A percentile compares a stretch with the other conserved stretches of the same genome.
Evolutionary conservation across 1,139 yeast species (phyloP).

Genomic region (Magnusiomyces suaveolens): DNA sequence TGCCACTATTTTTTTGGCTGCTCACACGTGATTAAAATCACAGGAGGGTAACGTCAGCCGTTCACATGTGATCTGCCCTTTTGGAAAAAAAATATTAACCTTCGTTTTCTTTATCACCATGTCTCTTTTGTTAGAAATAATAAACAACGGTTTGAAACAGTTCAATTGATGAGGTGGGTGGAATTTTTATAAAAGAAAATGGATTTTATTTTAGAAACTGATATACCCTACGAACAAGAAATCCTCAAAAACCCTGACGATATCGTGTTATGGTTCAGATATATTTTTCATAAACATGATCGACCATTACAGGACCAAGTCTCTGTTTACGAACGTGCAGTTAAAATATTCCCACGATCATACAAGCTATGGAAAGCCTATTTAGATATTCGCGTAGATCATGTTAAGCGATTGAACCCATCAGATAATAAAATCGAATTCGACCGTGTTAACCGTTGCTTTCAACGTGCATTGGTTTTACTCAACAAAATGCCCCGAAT

Average conservation of each 20-base stretch:
- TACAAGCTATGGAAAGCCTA: constrained; percentile 51
- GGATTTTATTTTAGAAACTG: constrained; percentile 23
- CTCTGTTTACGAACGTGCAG: constrained; percentile 48
- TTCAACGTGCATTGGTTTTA: constrained; percentile 40
- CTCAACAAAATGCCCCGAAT: constrained; percentile 41
- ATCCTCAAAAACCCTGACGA: constrained; percentile 40
- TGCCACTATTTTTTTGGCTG: no score
- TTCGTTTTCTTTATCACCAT: no score
- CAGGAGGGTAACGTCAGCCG: no score
- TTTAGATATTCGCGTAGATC: constrained; percentile 36
- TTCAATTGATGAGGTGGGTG: no score
- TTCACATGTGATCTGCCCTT: no score
- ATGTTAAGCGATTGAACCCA: constrained; percentile 29
- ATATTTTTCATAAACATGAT: constrained; percentile 36
- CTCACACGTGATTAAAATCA: no score
- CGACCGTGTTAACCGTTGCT: constrained; percentile 35
- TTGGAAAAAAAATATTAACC: no score
- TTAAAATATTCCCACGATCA: constrained; percentile 39
- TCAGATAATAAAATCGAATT: constrained; percentile 30
- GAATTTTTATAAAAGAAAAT: no score
- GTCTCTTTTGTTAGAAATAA: no score
- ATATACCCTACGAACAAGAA: constrained; percentile 40
- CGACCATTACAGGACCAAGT: constrained; percentile 32
- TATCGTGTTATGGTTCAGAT: constrained; percentile 45
- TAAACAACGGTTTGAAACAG: no score